Evolutionary conservation across 371 early-diverging fungal genomes (phyloP), one percentile per base, ranked within the genome.

Genomic region (Funneliformis caledonium): DNA sequence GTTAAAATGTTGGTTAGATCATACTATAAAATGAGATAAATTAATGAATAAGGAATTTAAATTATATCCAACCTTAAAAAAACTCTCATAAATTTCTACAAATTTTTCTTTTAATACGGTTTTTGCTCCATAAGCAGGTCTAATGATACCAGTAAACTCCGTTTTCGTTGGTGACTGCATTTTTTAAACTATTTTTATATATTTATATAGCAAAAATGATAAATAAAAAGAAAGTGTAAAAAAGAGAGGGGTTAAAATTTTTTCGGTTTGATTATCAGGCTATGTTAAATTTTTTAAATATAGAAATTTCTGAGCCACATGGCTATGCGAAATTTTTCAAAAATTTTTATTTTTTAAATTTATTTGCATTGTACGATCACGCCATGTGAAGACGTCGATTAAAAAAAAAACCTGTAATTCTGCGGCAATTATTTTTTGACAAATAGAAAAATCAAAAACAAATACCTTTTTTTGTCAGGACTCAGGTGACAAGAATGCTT

Each of bases 21-120:
- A 31, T 65, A 16, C 31, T 67, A 19, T 16, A 67, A 14, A 33
- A 65, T 2, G 3, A 37, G 5, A 65, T 42, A 12, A 65, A 31
- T 6, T 31, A 62, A 31, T 7, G 11, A 62, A 22, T 11, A 26
- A 5, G 14, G 33, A 22, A 12, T 33, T 7, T 65, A 14, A 65
- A 47, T 33, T 5, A 65, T 33, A 16, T 37, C 48, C 47, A 85
- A 88, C 88, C 72, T 83, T 82, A 50, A 88, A 87, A 9, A 88
- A 48, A 26, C 81, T 72, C 72, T 87, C 85, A 26, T 82, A 87
- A 42, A 85, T 64, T 76, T 85, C 87, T 22, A 86, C 85, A 83
- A 86, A 87, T 67, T 88, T 88, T 65, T 88, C 87, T 81, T 86
- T 86, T 26, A 87, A 78, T 26, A 31, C 31, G 0, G 64, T 64